Percentiles rank a stretch among this genome's conserved stretches.
These are phyloP conservation scores for Gloeostereum incarnatum DNA, from an alignment of 768 basidiomycete species.

Conservation along the genomic window DNA sequence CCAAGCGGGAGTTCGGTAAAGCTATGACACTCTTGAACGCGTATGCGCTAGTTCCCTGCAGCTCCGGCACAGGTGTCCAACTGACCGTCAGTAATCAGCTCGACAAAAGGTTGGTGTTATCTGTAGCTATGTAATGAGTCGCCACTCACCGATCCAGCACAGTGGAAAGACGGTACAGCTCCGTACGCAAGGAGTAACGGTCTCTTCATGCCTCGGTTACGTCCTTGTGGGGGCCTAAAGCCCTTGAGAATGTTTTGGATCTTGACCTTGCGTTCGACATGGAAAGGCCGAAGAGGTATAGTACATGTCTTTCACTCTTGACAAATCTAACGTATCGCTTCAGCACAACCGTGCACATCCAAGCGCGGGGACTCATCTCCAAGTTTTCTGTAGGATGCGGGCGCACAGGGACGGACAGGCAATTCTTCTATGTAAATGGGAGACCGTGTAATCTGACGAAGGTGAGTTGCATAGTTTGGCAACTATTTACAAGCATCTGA, in stretches of 20 bases:
- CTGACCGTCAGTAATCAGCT: slow-evolving; percentile 63
- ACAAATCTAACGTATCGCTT: too few species aligned
- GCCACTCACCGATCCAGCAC: neutral
- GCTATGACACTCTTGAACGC: slow-evolving; percentile 74
- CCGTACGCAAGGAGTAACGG: slow-evolving; percentile 59
- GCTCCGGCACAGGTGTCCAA: slow-evolving; percentile 52
- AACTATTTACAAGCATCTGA: neutral
- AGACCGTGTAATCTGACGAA: slow-evolving; percentile 77
- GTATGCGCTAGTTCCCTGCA: slow-evolving; percentile 83
- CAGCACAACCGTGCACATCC: slow-evolving; percentile 39
- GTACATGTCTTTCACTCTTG: too few species aligned
- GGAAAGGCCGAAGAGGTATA: neutral
- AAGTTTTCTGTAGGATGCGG: slow-evolving; percentile 72
- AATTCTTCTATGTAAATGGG: slow-evolving; percentile 90
- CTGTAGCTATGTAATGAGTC: too few species aligned
- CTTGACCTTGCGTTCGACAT: slow-evolving; percentile 30
- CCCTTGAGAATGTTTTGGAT: slow-evolving; percentile 65
- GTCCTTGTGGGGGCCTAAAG: slow-evolving; percentile 79
- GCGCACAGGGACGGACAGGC: slow-evolving; percentile 71
- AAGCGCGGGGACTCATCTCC: slow-evolving; percentile 74
- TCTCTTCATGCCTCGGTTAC: slow-evolving; percentile 55
- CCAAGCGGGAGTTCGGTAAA: slow-evolving; percentile 85
- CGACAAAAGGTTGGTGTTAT: slow-evolving; percentile 68
- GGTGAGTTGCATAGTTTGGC: slow-evolving; percentile 17
- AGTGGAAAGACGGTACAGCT: slow-evolving; percentile 64